These are phyloP conservation scores for Xylaria sp. DNA, from an alignment of 2,329 filamentous ascomycete species.

Conservation along the genomic window DNA sequence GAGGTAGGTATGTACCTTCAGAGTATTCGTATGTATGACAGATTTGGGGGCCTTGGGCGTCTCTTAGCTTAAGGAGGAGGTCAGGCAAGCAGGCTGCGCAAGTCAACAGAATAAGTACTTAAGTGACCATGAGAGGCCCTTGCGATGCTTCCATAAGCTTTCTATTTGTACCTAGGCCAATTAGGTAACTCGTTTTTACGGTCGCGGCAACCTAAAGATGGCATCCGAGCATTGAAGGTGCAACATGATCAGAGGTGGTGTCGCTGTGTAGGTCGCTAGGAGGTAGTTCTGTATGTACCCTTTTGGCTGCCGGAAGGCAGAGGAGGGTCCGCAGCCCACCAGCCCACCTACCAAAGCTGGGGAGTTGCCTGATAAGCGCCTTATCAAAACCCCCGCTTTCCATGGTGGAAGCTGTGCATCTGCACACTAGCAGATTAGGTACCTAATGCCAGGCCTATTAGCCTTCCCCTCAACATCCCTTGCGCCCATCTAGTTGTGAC, in stretches of 20 bases:
- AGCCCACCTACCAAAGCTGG: neutral
- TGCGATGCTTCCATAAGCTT: neutral
- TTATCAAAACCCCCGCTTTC: constrained; percentile 8
- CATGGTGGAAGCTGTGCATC: too few relatives aligned
- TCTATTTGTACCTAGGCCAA: too few relatives aligned
- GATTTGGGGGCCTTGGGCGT: neutral
- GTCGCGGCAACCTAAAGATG: neutral
- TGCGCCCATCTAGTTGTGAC: neutral
- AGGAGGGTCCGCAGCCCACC: neutral
- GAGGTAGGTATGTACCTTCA: neutral
- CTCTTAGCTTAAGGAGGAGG: neutral
- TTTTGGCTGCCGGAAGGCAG: neutral
- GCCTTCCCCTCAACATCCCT: neutral
- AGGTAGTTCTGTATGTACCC: neutral
- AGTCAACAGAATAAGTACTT: neutral
- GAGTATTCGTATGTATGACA: neutral
- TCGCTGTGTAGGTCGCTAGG: neutral
- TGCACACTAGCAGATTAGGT: too few relatives aligned
- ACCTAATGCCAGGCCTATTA: neutral
- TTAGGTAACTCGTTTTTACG: neutral
- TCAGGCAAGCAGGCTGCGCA: neutral
- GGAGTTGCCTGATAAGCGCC: neutral
- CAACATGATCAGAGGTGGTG: neutral
- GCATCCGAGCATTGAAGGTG: neutral
- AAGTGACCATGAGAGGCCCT: neutral